Evolutionary conservation across 768 basidiomycete genomes (phyloP).

Genomic region (Suillus subluteus): DNA sequence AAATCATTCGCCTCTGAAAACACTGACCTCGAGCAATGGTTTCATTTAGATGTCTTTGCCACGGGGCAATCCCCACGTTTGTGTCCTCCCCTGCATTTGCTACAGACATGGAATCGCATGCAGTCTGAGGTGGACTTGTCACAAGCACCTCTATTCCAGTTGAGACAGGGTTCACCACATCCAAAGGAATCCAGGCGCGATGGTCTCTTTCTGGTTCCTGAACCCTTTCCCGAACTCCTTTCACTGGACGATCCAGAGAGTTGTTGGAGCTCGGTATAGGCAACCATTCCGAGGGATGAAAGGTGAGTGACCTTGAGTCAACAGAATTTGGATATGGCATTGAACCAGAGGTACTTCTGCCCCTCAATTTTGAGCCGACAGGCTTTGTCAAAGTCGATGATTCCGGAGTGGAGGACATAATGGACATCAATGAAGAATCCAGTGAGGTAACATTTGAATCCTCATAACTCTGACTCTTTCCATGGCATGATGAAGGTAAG

Average conservation of each 20-base stretch:
- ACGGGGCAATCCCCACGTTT: not conserved
- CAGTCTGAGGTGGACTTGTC: not conserved
- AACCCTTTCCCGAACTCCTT: accelerated
- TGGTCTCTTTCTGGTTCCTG: too few species aligned
- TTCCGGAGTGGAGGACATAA: not conserved
- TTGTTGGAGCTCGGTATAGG: not conserved
- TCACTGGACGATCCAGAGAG: not conserved
- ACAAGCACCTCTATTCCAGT: not conserved
- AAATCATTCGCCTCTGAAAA: not conserved
- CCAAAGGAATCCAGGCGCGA: too few species aligned
- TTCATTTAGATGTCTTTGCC: not conserved
- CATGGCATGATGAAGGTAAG: not conserved
- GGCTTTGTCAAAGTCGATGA: not conserved
- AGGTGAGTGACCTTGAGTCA: not conserved
- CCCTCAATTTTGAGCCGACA: too few species aligned
- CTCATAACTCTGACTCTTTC: not conserved
- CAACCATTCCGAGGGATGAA: not conserved
- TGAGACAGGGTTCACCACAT: not conserved
- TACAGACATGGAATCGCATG: not conserved
- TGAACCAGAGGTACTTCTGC: not conserved
- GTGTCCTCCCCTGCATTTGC: not conserved
- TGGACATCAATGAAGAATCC: not conserved
- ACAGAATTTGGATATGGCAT: not conserved
- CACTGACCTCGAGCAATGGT: not conserved
- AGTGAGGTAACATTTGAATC: accelerated